These are phyloP conservation scores for Coemansia sp. DNA, from an alignment of 192 early-diverging fungal species.

Conservation along the genomic window DNA sequence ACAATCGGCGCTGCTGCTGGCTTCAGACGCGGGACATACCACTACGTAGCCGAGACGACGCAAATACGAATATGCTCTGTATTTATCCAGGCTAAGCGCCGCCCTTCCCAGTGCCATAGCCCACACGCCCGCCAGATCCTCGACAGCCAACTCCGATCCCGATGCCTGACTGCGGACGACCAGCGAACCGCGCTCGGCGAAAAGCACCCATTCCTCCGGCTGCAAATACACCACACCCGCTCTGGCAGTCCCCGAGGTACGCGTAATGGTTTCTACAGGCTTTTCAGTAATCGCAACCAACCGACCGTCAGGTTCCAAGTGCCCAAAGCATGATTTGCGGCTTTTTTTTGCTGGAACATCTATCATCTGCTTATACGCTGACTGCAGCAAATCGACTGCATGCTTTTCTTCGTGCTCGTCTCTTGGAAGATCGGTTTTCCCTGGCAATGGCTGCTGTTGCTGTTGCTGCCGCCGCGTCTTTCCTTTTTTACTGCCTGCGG, in stretches of 20 bases:
- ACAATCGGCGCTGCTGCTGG: background rate
- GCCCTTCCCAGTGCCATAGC: slow-evolving; percentile 8
- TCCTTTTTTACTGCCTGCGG: background rate
- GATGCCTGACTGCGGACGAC: background rate
- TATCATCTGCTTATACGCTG: slow-evolving; percentile 30
- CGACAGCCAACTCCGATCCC: background rate
- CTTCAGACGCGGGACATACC: slow-evolving; percentile 7
- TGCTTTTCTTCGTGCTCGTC: slow-evolving; percentile 18
- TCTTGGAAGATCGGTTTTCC: slow-evolving; percentile 20
- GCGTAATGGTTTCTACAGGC: slow-evolving; percentile 25
- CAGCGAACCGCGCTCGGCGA: slow-evolving; percentile 33
- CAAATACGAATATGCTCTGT: slow-evolving; percentile 27
- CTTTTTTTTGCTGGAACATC: slow-evolving; percentile 19
- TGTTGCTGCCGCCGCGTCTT: background rate
- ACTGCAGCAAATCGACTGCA: slow-evolving; percentile 7
- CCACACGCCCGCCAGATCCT: slow-evolving; percentile 10
- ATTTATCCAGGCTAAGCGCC: slow-evolving; percentile 18
- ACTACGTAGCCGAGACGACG: slow-evolving; percentile 37
- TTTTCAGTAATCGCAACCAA: slow-evolving; percentile 14
- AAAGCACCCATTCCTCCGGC: slow-evolving; percentile 45
- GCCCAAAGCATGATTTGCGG: slow-evolving; percentile 25
- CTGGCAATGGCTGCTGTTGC: background rate
- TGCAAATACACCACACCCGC: slow-evolving; percentile 15
- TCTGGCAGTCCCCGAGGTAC: slow-evolving; percentile 20
- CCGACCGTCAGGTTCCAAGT: slow-evolving; percentile 1